Evolutionary conservation across 2,329 filamentous ascomycete species (phyloP).

Genomic region (Penicillium sp.): DNA sequence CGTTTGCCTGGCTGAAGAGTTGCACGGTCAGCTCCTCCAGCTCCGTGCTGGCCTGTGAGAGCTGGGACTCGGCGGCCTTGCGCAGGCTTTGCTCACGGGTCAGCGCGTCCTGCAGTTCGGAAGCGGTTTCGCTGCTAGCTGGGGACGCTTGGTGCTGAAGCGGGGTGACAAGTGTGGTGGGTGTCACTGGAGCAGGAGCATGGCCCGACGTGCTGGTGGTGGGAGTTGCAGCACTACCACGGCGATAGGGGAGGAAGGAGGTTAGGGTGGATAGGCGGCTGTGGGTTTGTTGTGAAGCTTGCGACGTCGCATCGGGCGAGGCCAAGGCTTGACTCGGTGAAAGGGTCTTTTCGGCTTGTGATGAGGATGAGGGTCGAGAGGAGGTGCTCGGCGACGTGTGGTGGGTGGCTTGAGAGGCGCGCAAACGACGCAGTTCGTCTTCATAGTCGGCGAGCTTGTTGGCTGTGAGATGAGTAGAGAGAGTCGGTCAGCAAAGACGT

Average conservation of each 20-base stretch:
- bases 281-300: slow-evolving; percentile 30
- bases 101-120: slow-evolving; percentile 57
- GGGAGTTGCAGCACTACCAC: slow-evolving; percentile 38
- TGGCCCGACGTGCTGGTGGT: slow-evolving; percentile 27
- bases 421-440: slow-evolving; percentile 59
- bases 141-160: slow-evolving; percentile 21
- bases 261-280: slow-evolving; percentile 43
- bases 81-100: slow-evolving; percentile 58
- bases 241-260: slow-evolving; percentile 43
- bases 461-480: slow-evolving; percentile 38
- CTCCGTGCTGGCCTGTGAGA: slow-evolving; percentile 58
- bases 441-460: slow-evolving; percentile 65
- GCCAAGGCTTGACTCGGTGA: slow-evolving; percentile 38
- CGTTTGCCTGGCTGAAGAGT: slow-evolving; percentile 65
- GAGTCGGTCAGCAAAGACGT: slow-evolving; percentile 9
- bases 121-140: slow-evolving; percentile 28
- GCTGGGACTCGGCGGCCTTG: slow-evolving; percentile 58
- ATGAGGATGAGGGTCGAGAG: slow-evolving; percentile 34
- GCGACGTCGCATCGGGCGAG: slow-evolving; percentile 24
- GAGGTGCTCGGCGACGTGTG: slow-evolving; percentile 28
- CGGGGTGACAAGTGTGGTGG: slow-evolving; percentile 9
- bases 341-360: slow-evolving; percentile 38
- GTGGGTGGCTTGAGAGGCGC: slow-evolving; percentile 32
- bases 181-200: slow-evolving; percentile 22
- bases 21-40: slow-evolving; percentile 63